Evolutionary conservation across 768 basidiomycete species (phyloP).

Genomic region (Lactifluus piperatus): DNA sequence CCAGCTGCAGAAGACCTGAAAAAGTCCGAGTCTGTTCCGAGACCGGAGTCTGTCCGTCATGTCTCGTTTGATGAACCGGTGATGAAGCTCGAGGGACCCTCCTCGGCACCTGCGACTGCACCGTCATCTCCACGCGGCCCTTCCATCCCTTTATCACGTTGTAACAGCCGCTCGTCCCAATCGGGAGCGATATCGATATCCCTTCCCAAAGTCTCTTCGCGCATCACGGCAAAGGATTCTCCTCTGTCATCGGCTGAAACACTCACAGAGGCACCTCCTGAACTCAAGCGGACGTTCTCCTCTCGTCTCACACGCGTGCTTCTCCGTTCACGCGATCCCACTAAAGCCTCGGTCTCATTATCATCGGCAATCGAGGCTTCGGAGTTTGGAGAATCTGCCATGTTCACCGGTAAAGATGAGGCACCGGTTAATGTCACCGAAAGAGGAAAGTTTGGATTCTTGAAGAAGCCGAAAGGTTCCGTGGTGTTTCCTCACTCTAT

Average conservation of each 20-base stretch:
- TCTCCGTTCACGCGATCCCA: background rate
- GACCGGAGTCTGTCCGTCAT: slow-evolving; percentile 1
- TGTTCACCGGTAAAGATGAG: background rate
- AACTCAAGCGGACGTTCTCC: slow-evolving; percentile 3
- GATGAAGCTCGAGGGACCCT: background rate
- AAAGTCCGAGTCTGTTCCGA: background rate
- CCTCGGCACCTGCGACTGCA: background rate
- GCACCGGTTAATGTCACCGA: background rate
- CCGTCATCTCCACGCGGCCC: background rate
- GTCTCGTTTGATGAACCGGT: slow-evolving; percentile 13
- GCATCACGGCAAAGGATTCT: background rate
- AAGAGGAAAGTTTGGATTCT: slow-evolving; percentile 11
- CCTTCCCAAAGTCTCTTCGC: background rate
- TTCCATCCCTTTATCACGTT: slow-evolving; percentile 1
- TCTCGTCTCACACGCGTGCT: slow-evolving; percentile 5
- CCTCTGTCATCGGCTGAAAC: slow-evolving; percentile 16
- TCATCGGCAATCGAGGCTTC: background rate
- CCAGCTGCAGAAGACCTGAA: background rate
- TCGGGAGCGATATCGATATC: background rate
- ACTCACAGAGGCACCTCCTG: background rate
- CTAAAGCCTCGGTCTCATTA: background rate
- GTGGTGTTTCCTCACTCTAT: no score
- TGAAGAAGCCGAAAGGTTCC: slow-evolving; percentile 10
- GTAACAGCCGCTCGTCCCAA: background rate
- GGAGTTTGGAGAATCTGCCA: background rate